Base-by-base conservation (phyloP, 108 stramenopile genomes). In the Bacterosira constricta region DNA sequence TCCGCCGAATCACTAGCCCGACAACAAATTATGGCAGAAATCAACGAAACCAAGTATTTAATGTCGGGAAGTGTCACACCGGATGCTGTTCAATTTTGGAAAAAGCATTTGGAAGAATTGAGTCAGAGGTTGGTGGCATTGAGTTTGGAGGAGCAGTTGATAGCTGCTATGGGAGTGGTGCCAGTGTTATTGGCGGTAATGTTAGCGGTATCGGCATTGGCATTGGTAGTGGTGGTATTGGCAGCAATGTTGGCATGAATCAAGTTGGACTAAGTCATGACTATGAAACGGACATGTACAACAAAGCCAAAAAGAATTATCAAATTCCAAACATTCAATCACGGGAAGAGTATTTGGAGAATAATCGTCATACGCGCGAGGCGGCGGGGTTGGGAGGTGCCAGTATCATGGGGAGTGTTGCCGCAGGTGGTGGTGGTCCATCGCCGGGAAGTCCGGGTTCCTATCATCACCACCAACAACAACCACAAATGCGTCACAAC, bases 71-170 rank as follows among this genome's bases (percentile, higher is more conserved):
- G 88, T 21, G 77, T 76, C 10, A 90, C 86, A n/a, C 81, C 85
- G 6, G 92, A 93, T 46, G 88, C 92, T 2, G 76, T 81, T 9
- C 41, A 59, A 23, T 93, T 93, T 60, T 93, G 92, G 92, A 71
- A 69, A 62, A 77, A 80, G n/a, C 92, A 93, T 61, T 83, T 90
- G 23, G 73, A 85, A 7, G 85, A 90, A 32, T 72, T 93, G 32
- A 83, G 87, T 74, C 75, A 68, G 23, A 38, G 80, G 31, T 61
- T 90, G 47, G 81, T 82, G 4, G 73, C 77, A 5, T 64, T 79
- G 18, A 71, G 53, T 31, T 41, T 42, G 63, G 50, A 52, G 30
- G 77, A 79, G 9, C 69, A 71, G 57, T 39, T 35, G 17, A 56
- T 55, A 17, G 13, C 46, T 45, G 39, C 21, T 12, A 12, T 10